phyloP scores from a whole-genome alignment of 2,329 filamentous ascomycete species.

The Penicillium sp. region DNA sequence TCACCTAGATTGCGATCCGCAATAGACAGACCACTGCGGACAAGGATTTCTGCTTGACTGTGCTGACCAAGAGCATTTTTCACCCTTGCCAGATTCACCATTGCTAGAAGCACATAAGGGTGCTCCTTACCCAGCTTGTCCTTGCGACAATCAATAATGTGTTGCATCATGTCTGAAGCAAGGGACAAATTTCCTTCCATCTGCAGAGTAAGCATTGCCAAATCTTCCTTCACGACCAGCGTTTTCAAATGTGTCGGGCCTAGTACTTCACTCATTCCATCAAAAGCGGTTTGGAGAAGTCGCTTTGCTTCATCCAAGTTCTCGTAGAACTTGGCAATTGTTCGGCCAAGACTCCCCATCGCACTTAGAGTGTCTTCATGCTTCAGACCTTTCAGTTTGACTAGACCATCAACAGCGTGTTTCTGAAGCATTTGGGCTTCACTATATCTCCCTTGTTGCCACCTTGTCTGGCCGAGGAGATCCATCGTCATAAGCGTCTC shows the following conservation, averaged over 20 bases:
- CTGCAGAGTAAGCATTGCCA: slow-evolving; percentile 13
- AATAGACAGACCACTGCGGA: slow-evolving; percentile 22
- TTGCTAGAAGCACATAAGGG: slow-evolving; percentile 37
- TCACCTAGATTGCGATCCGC: slow-evolving; percentile 26
- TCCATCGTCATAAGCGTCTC: slow-evolving; percentile 34
- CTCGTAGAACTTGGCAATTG: slow-evolving; percentile 20
- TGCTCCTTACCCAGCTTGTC: slow-evolving; percentile 36
- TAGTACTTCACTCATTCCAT: slow-evolving; percentile 8
- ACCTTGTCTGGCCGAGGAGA: slow-evolving; percentile 23
- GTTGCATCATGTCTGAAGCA: slow-evolving; percentile 5
- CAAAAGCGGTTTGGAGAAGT: neutral
- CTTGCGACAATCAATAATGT: slow-evolving; percentile 15
- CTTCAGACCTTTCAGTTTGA: slow-evolving; percentile 24
- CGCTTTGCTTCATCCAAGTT: slow-evolving; percentile 7
- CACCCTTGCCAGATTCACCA: slow-evolving; percentile 37
- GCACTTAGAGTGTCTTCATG: slow-evolving; percentile 32
- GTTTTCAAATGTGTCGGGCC: slow-evolving; percentile 22
- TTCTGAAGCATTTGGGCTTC: slow-evolving; percentile 22
- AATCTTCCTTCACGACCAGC: slow-evolving; percentile 21
- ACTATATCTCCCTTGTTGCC: slow-evolving; percentile 15
- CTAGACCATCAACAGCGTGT: slow-evolving; percentile 22
- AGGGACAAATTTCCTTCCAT: slow-evolving; percentile 11
- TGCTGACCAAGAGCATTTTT: slow-evolving; percentile 24
- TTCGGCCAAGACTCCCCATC: slow-evolving; percentile 14
- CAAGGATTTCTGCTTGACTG: slow-evolving; percentile 21